A percentile compares a stretch with the other conserved stretches of the same genome.
Evolutionary conservation across 2,329 filamentous ascomycete genomes (phyloP).

Genomic region (Aspergillus clavatus): DNA sequence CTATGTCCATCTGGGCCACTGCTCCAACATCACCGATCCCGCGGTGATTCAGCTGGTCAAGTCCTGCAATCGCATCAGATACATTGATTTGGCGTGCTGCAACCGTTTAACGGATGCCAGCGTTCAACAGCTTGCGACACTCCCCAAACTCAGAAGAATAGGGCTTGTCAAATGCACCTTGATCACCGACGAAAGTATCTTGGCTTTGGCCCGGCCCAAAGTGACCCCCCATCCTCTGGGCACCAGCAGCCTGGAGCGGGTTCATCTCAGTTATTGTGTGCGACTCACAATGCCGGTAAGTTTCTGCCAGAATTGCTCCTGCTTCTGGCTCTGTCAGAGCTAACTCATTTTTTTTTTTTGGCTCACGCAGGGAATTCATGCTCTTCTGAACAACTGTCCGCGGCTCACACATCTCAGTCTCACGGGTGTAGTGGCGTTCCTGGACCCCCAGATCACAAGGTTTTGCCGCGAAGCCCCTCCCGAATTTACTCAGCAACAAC

Average conservation of each 20-base stretch:
- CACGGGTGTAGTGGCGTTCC: constrained; percentile 87
- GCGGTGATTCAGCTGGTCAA: constrained; percentile 81
- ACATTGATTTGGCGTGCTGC: constrained; percentile 97
- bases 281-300: constrained; percentile 75
- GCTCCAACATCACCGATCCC: constrained; percentile 80
- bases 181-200: constrained; percentile 86
- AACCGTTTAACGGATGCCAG: constrained; percentile 80
- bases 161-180: constrained; percentile 88
- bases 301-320: constrained; percentile 11
- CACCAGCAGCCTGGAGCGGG: constrained; percentile 73
- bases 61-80: constrained; percentile 86
- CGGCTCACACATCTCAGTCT: constrained; percentile 90
- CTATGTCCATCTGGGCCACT: constrained; percentile 94
- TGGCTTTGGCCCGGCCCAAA: constrained; percentile 68
- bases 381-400: constrained; percentile 82
- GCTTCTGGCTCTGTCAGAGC: background rate
- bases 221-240: constrained; percentile 52
- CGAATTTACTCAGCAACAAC: constrained; percentile 93
- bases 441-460: constrained; percentile 73
- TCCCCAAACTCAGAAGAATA: constrained; percentile 92
- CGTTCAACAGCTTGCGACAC: constrained; percentile 72
- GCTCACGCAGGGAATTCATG: constrained; percentile 70
- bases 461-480: constrained; percentile 83
- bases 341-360: no score
- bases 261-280: constrained; percentile 93